Conservation (phyloP, 352 stramenopile genomes). For the Phytophthora sp. region DNA sequence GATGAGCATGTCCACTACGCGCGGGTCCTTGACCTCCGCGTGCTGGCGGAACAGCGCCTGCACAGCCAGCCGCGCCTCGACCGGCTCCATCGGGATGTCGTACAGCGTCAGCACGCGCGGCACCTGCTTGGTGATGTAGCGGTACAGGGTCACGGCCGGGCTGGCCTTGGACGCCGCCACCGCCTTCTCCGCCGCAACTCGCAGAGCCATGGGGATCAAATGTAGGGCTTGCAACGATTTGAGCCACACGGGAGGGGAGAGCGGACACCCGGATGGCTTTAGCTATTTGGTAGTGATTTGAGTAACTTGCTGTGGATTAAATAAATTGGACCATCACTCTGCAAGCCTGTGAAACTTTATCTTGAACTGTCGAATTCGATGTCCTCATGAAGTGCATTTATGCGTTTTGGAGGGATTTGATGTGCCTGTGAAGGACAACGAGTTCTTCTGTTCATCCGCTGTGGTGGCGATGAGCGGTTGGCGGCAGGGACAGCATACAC, state of each 20-base stretch:
- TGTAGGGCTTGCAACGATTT: conserved; percentile 24
- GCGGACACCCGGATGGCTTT: conserved; percentile 15
- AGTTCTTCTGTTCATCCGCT: no score
- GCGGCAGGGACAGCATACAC: background rate
- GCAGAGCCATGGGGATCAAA: conserved; percentile 67
- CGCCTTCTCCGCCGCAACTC: conserved; percentile 74
- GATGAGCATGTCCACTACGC: conserved; percentile 96
- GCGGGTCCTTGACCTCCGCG: conserved; percentile 93
- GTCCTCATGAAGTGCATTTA: background rate
- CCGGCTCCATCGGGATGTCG: conserved; percentile 95
- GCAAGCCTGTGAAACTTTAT: background rate
- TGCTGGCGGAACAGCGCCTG: conserved; percentile 96
- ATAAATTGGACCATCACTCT: background rate
- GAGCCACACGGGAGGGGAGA: conserved; percentile 20
- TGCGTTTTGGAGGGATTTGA: no score
- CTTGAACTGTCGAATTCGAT: background rate
- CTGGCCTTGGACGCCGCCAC: conserved; percentile 52
- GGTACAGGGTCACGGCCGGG: conserved; percentile 87
- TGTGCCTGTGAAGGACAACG: no score
- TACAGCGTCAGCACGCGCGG: conserved; percentile 97
- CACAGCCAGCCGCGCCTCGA: conserved; percentile 88
- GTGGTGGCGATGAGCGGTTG: no score
- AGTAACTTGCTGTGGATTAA: background rate
- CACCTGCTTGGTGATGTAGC: conserved; percentile 92
- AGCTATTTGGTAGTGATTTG: conserved; percentile 4